phyloP scores from a whole-genome alignment of 805 yeast species.

The Yarrowia bubula region DNA sequence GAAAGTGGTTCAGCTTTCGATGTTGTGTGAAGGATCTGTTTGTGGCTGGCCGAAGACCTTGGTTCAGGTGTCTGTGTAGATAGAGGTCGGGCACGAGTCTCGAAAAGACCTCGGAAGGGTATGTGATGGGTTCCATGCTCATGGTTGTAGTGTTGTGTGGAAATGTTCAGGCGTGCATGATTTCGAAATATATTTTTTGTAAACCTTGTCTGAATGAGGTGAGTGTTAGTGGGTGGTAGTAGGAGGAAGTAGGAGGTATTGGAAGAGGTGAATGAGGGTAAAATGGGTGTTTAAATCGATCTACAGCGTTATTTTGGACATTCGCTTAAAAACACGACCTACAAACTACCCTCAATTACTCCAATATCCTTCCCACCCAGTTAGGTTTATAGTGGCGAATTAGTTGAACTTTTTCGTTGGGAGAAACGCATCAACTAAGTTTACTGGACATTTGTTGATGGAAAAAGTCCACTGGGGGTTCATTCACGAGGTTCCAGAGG shows the following conservation, averaged over 20 bases:
- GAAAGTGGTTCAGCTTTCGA: slow-evolving; percentile 49
- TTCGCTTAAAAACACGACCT: background rate
- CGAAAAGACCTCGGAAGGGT: slow-evolving; percentile 80
- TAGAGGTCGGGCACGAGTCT: slow-evolving; percentile 83
- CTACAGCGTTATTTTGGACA: background rate
- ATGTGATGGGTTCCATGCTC: slow-evolving; percentile 49
- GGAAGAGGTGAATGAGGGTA: no score
- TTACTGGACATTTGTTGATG: no score
- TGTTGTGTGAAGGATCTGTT: slow-evolving; percentile 70
- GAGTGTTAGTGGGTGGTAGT: background rate
- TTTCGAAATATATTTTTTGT: slow-evolving; percentile 4
- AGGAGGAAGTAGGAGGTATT: background rate
- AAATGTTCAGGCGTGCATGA: slow-evolving; percentile 24
- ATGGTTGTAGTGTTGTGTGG: background rate
- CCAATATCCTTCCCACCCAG: no score
- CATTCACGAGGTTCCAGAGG: no score
- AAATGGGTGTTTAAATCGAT: no score
- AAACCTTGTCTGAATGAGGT: slow-evolving; percentile 31
- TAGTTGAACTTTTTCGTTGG: no score
- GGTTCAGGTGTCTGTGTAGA: slow-evolving; percentile 69
- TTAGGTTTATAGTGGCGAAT: no score
- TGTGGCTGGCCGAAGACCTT: slow-evolving; percentile 71
- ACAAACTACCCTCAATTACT: no score
- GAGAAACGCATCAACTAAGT: no score
- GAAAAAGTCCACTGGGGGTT: no score